These are phyloP conservation scores for Yarrowia divulgata DNA, from an alignment of 805 yeast species.

Conservation along the genomic window DNA sequence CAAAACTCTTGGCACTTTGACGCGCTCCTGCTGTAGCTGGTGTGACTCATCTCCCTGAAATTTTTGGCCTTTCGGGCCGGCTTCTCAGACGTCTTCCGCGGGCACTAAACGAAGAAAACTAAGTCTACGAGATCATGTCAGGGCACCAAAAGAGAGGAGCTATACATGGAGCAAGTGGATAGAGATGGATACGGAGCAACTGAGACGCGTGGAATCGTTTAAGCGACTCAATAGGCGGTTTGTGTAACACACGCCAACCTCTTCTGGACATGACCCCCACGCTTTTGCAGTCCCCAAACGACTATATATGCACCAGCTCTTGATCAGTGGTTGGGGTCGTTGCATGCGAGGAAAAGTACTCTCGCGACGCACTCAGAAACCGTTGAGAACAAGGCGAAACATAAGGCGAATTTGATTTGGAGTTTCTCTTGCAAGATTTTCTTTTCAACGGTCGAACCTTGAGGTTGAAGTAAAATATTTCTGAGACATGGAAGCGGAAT, in stretches of 20 bases:
- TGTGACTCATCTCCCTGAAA: slow-evolving; percentile 5
- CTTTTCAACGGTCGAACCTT: slow-evolving; percentile 10
- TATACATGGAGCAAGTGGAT: too few species aligned
- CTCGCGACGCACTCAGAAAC: neutral
- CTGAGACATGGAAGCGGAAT: slow-evolving; percentile 20
- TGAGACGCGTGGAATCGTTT: too few species aligned
- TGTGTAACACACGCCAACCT: too few species aligned
- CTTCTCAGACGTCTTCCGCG: neutral
- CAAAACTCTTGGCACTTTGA: neutral
- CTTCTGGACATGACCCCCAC: slow-evolving; percentile 3
- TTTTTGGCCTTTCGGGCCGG: neutral
- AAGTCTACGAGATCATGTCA: too few species aligned
- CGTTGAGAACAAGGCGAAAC: neutral
- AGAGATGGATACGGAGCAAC: too few species aligned
- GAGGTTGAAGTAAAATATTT: neutral
- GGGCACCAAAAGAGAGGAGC: too few species aligned
- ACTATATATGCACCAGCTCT: neutral
- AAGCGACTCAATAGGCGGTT: neutral
- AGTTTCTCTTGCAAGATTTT: neutral
- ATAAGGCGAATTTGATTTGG: too few species aligned
- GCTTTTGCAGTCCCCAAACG: neutral
- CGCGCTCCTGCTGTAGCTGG: neutral
- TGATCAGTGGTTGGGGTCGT: neutral
- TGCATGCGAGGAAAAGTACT: neutral
- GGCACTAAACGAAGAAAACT: too few species aligned